Percentiles rank a stretch among this genome's conserved stretches.
Evolutionary conservation across 345 rosid species (phyloP).

Genomic region (Syzygium jambos): DNA sequence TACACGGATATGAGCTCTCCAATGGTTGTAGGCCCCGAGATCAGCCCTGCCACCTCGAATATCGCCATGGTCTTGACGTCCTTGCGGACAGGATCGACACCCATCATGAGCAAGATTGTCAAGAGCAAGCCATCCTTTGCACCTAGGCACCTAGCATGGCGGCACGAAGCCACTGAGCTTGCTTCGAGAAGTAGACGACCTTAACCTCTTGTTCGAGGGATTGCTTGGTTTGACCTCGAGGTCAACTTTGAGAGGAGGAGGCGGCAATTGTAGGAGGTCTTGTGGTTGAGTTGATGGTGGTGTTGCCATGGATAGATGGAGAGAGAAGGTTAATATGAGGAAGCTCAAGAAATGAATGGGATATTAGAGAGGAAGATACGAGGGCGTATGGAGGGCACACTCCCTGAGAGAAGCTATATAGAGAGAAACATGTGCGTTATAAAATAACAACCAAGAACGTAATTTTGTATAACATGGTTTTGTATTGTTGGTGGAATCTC

Average conservation of each 20-base stretch:
- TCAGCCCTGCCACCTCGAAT: conserved; percentile 62
- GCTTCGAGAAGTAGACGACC: conserved; percentile 35
- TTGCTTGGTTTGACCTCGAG: background rate
- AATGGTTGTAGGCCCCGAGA: conserved; percentile 65
- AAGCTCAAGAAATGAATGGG: background rate
- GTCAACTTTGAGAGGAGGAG: background rate
- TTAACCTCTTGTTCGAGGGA: background rate
- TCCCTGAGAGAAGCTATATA: background rate
- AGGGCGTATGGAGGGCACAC: background rate
- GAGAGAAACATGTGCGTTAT: too few species aligned
- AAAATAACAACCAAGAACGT: too few species aligned
- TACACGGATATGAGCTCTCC: conserved; percentile 85
- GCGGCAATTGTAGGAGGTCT: too few species aligned
- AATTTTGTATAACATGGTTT: background rate
- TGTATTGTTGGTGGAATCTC: too few species aligned
- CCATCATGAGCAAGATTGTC: conserved; percentile 70
- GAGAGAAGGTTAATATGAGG: background rate
- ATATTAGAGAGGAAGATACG: background rate
- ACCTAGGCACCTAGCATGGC: conserved; percentile 71
- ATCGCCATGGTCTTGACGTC: conserved; percentile 58
- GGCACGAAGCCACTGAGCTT: conserved; percentile 13
- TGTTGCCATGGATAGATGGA: background rate
- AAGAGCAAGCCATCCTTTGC: conserved; percentile 75
- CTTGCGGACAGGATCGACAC: conserved; percentile 73
- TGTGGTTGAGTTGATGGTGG: background rate